Conservation (phyloP, 257 asterid genomes). For the Solanum lycopersicoides region DNA sequence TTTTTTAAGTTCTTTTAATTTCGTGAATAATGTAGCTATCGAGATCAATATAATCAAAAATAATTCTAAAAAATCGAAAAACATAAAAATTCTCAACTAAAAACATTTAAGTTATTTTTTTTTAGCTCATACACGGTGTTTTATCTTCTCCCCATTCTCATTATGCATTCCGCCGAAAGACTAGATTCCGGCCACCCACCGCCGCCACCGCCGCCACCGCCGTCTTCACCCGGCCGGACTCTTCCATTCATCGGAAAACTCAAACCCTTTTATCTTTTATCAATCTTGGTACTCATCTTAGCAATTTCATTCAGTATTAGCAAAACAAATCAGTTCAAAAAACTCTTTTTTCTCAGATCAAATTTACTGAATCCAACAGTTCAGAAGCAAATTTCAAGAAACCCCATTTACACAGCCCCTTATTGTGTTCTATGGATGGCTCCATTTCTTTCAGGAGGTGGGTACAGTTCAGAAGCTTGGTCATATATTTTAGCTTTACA, state of each 20-base stretch:
- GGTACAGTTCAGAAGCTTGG: conserved; percentile 96
- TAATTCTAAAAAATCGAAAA: no score
- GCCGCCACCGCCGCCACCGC: conserved; percentile 6
- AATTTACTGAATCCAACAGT: conserved; percentile 6
- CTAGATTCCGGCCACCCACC: conserved; percentile 15
- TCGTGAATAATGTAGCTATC: no score
- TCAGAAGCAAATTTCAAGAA: neutral
- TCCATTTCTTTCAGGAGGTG: conserved; percentile 90
- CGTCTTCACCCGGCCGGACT: conserved; percentile 4
- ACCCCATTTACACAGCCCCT: conserved; percentile 13
- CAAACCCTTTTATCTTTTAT: conserved; percentile 32
- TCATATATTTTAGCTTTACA: conserved; percentile 64
- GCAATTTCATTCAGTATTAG: conserved; percentile 32
- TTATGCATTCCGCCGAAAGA: conserved; percentile 29
- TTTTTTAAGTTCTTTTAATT: no score
- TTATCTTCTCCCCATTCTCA: neutral
- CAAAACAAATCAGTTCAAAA: conserved; percentile 5
- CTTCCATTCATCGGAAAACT: neutral
- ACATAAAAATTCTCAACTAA: neutral
- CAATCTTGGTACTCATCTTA: conserved; percentile 27
- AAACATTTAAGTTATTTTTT: neutral
- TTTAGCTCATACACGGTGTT: neutral
- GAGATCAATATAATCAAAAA: no score
- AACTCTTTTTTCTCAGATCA: conserved; percentile 13
- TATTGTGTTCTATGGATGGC: conserved; percentile 90